Conservation (phyloP, 176 grass and related monocot genomes). For the Eremochloa ophiuroides region DNA sequence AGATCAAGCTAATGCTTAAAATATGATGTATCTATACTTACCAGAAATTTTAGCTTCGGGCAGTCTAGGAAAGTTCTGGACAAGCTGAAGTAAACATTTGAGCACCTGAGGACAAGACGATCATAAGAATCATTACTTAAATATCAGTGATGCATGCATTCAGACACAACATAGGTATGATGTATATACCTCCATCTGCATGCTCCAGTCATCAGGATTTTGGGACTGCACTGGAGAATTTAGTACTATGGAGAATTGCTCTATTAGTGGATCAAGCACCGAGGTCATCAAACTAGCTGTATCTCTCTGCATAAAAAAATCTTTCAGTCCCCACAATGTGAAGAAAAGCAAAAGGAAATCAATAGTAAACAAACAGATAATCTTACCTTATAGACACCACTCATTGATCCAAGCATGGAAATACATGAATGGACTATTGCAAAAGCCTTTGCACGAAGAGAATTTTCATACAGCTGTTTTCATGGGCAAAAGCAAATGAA, state of each 20-base stretch:
- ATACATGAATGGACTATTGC: constrained; percentile 89
- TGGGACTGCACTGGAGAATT: constrained; percentile 67
- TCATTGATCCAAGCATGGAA: constrained; percentile 94
- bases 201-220: constrained; percentile 94
- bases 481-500: constrained; percentile 27
- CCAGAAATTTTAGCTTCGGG: constrained; percentile 77
- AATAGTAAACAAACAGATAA: constrained; percentile 4
- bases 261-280: constrained; percentile 75
- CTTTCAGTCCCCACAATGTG: constrained; percentile 11
- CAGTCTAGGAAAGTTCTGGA: constrained; percentile 75
- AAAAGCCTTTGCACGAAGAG: constrained; percentile 81
- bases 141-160: not conserved
- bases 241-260: constrained; percentile 72
- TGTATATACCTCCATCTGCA: constrained; percentile 92
- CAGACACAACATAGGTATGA: not conserved
- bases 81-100: constrained; percentile 96
- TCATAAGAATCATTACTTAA: constrained; percentile 23
- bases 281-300: constrained; percentile 68
- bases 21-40: constrained; percentile 27
- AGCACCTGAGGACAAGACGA: constrained; percentile 70
- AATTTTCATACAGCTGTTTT: constrained; percentile 81
- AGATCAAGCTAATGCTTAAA: not conserved
- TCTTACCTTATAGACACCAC: constrained; percentile 85
- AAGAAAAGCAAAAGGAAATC: not conserved
- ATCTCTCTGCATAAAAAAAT: constrained; percentile 60